Conservation (phyloP, 2,329 filamentous ascomycete species). For the Microascus cirrosus region DNA sequence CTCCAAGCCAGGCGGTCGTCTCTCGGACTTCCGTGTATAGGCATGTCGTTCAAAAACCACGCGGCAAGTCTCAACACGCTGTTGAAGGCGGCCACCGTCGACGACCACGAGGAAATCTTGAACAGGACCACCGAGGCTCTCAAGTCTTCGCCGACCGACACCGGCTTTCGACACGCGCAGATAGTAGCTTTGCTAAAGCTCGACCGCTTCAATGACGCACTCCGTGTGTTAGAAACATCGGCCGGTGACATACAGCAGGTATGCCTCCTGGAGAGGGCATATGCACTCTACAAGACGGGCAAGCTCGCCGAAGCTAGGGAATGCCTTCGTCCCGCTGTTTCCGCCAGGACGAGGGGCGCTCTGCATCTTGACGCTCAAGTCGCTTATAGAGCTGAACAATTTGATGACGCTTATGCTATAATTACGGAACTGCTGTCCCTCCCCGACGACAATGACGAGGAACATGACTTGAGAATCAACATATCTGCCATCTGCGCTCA, state of each 20-base stretch:
- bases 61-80: slow-evolving; percentile 40
- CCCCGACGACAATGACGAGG: slow-evolving; percentile 42
- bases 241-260: slow-evolving; percentile 47
- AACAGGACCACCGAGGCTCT: slow-evolving; percentile 50
- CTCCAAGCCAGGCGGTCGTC: neutral
- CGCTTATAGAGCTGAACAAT: slow-evolving; percentile 65
- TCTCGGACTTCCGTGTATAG: neutral
- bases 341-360: slow-evolving; percentile 19
- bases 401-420: slow-evolving; percentile 51
- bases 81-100: slow-evolving; percentile 42
- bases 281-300: slow-evolving; percentile 75
- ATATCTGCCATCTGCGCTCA: slow-evolving; percentile 61
- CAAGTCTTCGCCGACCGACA: slow-evolving; percentile 47
- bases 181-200: slow-evolving; percentile 69
- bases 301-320: slow-evolving; percentile 50
- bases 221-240: slow-evolving; percentile 55
- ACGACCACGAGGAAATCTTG: slow-evolving; percentile 66
- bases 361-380: slow-evolving; percentile 53
- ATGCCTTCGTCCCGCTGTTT: neutral
- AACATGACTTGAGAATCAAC: slow-evolving; percentile 69
- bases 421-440: slow-evolving; percentile 48
- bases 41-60: slow-evolving; percentile 10
- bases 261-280: slow-evolving; percentile 61
- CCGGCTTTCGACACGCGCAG: slow-evolving; percentile 55
- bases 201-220: slow-evolving; percentile 70